Percentiles rank a stretch among this genome's conserved stretches.
Evolutionary conservation across 2,329 filamentous ascomycete genomes (phyloP).

Genomic region (Cadophora luteo-olivacea): DNA sequence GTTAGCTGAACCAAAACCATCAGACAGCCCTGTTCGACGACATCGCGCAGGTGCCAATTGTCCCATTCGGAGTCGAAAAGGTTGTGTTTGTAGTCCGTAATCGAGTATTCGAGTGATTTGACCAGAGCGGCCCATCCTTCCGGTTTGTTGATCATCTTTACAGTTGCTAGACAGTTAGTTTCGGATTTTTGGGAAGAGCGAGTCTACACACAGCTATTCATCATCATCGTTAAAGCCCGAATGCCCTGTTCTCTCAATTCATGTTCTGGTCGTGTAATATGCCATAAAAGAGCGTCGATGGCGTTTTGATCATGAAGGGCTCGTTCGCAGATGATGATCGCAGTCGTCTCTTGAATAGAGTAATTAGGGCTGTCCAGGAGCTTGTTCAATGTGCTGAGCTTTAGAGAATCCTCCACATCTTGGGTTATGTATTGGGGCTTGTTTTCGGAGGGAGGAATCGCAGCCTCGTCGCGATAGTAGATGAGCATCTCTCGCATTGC

Average conservation of each 20-base stretch:
- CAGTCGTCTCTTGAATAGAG: constrained; percentile 72
- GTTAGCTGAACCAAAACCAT: constrained; percentile 64
- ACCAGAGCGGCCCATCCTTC: constrained; percentile 57
- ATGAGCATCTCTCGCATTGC: constrained; percentile 64
- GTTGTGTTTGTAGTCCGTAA: constrained; percentile 57
- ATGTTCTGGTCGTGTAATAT: constrained; percentile 64
- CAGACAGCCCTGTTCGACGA: constrained; percentile 65
- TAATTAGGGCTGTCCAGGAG: constrained; percentile 75
- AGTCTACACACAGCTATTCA: constrained; percentile 51
- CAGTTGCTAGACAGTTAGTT: constrained; percentile 32
- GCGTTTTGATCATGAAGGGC: constrained; percentile 63
- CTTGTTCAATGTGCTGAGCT: constrained; percentile 69
- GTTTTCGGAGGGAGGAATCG: constrained; percentile 68
- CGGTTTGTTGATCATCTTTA: constrained; percentile 39
- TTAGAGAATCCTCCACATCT: constrained; percentile 75
- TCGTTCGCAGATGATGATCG: constrained; percentile 62
- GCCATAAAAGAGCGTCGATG: constrained; percentile 59
- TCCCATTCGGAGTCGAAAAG: constrained; percentile 64
- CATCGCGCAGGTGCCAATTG: constrained; percentile 67
- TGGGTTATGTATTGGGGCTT: constrained; percentile 78
- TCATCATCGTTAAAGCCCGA: constrained; percentile 61
- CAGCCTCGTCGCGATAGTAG: constrained; percentile 66
- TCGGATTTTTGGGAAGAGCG: background rate
- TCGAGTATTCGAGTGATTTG: constrained; percentile 63
- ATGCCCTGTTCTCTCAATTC: constrained; percentile 64